Percentiles rank a stretch among this genome's conserved stretches.
phyloP scores from a whole-genome alignment of 805 yeast species.

The Metschnikowia aberdeeniae region DNA sequence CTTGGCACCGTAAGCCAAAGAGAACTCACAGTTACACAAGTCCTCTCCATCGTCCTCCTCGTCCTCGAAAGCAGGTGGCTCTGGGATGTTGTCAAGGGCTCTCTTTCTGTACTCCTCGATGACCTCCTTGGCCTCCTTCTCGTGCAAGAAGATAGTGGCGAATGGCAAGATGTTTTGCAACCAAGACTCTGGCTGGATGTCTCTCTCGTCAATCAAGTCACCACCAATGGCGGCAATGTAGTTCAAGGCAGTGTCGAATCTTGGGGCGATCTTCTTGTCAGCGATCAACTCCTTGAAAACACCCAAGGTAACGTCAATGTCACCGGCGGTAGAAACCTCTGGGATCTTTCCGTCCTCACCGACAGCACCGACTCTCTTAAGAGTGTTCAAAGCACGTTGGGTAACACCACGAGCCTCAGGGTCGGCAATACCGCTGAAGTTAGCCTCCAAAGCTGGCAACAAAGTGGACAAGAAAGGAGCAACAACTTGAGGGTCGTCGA shows the following conservation, averaged over 20 bases:
- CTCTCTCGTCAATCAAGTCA: constrained; percentile 97
- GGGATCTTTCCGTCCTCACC: constrained; percentile 87
- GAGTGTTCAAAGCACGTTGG: constrained; percentile 91
- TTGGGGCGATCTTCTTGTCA: constrained; percentile 61
- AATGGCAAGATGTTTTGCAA: constrained; percentile 82
- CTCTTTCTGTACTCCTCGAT: constrained; percentile 93
- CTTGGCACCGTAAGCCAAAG: constrained; percentile 99
- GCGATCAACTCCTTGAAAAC: constrained; percentile 73
- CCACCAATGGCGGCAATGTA: constrained; percentile 97
- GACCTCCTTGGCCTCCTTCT: constrained; percentile 81
- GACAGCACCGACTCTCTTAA: constrained; percentile 98
- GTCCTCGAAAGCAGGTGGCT: constrained; percentile 92
- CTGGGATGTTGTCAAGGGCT: constrained; percentile 98
- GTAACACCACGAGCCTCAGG: constrained; percentile 99
- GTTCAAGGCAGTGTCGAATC: constrained; percentile 73
- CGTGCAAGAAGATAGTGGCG: constrained; percentile 94
- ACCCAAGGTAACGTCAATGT: constrained; percentile 76
- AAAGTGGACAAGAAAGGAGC: constrained; percentile 97
- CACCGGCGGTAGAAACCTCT: constrained; percentile 99
- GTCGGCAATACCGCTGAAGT: constrained; percentile 96
- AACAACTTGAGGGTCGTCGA: constrained; percentile 99
- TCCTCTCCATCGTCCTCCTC: constrained; percentile 99
- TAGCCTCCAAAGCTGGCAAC: constrained; percentile 93
- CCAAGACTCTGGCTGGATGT: constrained; percentile 90
- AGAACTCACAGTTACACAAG: constrained; percentile 99